Base-by-base conservation (phyloP, 768 basidiomycete species). In the Cystofilobasidium bisporidii region DNA sequence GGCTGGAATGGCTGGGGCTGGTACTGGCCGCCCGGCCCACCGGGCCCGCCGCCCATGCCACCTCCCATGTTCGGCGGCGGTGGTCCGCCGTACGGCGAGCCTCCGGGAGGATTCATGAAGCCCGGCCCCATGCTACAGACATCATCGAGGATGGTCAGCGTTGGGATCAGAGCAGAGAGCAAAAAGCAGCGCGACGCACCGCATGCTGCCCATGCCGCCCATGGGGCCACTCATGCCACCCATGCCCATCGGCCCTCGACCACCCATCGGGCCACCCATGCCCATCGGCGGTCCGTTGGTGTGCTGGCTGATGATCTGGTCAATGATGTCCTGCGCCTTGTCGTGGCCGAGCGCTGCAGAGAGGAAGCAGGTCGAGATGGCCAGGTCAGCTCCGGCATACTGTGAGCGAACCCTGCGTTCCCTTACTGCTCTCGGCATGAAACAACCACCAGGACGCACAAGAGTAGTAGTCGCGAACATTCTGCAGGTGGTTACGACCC, bases 321-420 rank as follows among this genome's bases (percentile, higher is more conserved):
- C 94, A 76, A 99, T 98, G 76, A 98, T 91, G 73, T 80, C 91
- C 78, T 99, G 96, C 22, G 94, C 93, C 78, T 94, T 94, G 82
- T 98, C 93, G 78, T 97, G 91, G 65, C 80, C 80, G 61, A 81
- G 72, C 17, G 75, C 79, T 79, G 24, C 55, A 38, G n/a, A 32
- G 20, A 18, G 47, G 15, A n/a, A 10, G 12, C 63, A 24, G 55
- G 43, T 12, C n/a, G 38, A 41, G 32, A 24, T 38, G 26, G 53
- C 17, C 2, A 40, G 38, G 60, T 47, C 33, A 56, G 60, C 55
- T 20, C 12, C n/a, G 8, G 36, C 36, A 36, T 5, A 5, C 36
- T 36, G 36, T 15, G 22, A 47, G 61, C 28, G 26, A 24, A n/a
- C n/a, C n/a, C n/a, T n/a, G n/a, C n/a, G n/a, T n/a, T n/a, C n/a